Base-by-base conservation (phyloP, 208 protist genomes). In the Crithidia thermophila region DNA sequence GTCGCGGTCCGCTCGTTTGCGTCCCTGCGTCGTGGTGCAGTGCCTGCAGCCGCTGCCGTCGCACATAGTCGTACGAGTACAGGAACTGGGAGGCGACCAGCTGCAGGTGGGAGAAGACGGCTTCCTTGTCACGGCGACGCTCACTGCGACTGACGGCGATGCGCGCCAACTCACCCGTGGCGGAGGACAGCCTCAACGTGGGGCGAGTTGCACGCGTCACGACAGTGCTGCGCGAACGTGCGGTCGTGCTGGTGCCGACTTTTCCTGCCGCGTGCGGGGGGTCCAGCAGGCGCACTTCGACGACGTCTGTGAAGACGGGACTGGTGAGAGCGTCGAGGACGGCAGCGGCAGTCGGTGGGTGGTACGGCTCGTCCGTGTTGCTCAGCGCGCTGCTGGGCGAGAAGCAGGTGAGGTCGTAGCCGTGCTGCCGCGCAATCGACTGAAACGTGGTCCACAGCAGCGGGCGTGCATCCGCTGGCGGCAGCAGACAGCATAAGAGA, bases 401-500 rank as follows among this genome's bases (percentile, higher is more conserved):
- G 28, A 87, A 52, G 7, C 55, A 64, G 16, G 25, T 33, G 4
- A 56, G 31, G 42, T 60, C 39, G 67, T 73, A 89, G 18, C 70
- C 64, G 42, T 89, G 65, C n/a, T 69, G 66, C 8, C 46, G 31
- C 1, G 78, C 80, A 36, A 85, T 83, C 16, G 59, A 61, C 3
- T 56, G 25, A 34, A 89, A 80, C 39, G 60, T 83, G 30, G 25
- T 50, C 63, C 46, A 89, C 36, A 49, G 45, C 47, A 87, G 67
- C 39, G 81, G 77, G 23, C 61, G 53, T 11, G 77, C 81, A 42
- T 87, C 81, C 23, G 62, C 43, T 1, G 81, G 81, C 2, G 81
- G 81, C 28, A 87, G 64, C 34, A 87, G 50, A 6, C 67, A 71
- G 23, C 63, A 77, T 0, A 87, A 67, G 9, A 87, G 72, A 0